Percentiles rank a stretch among this genome's conserved stretches.
Conservation (phyloP, 768 basidiomycete genomes). For the Pholiota microspora region DNA sequence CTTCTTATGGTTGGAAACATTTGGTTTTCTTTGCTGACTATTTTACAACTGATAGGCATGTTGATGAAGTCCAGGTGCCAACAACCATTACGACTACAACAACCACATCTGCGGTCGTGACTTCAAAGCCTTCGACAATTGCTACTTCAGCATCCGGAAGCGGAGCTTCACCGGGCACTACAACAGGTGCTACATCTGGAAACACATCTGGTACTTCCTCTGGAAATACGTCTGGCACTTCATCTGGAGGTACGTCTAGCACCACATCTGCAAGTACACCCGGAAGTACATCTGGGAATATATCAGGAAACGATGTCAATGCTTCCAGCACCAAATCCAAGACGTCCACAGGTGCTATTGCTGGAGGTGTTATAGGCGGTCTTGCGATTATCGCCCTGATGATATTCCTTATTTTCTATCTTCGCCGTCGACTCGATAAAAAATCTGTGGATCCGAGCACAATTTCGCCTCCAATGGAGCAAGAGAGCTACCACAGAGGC, state of each 20-base stretch:
- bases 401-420: slow-evolving; percentile 6
- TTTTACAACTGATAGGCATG: background rate
- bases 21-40: background rate
- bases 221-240: background rate
- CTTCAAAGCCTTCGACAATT: background rate
- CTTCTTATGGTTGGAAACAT: background rate
- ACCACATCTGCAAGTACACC: background rate
- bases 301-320: too few species aligned
- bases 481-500: too few species aligned
- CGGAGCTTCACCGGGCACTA: background rate
- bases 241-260: background rate
- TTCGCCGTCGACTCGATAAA: slow-evolving; percentile 12
- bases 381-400: slow-evolving; percentile 4
- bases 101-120: background rate
- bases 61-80: background rate
- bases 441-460: too few species aligned
- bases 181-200: background rate
- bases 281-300: too few species aligned
- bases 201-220: background rate
- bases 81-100: background rate
- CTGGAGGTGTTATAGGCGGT: slow-evolving; percentile 10
- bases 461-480: too few species aligned
- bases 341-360: slow-evolving; percentile 5
- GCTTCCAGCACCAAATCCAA: background rate
- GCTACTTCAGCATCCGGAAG: background rate